Conservation (phyloP, 192 early-diverging fungal genomes). For the Podila verticillata region DNA sequence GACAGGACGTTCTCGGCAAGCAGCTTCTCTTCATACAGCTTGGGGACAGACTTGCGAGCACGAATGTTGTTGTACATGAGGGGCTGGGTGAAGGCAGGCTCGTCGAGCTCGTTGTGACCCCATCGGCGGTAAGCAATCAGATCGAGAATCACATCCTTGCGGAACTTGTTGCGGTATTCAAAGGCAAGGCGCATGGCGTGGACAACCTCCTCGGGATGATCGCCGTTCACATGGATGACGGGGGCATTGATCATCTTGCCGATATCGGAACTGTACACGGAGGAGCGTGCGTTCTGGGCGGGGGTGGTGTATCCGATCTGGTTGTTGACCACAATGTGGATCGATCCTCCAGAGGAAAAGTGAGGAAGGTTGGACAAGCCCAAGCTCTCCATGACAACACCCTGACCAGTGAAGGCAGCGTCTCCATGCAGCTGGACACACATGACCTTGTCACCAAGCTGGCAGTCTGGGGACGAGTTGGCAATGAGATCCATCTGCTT, state of each 20-base stretch:
- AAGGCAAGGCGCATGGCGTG: conserved; percentile 85
- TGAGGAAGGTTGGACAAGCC: conserved; percentile 96
- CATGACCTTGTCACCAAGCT: conserved; percentile 91
- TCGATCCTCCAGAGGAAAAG: conserved; percentile 91
- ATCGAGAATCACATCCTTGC: conserved; percentile 95
- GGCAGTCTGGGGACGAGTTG: conserved; percentile 74
- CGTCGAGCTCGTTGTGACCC: conserved; percentile 99
- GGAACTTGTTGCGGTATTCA: conserved; percentile 93
- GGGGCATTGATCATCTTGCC: conserved; percentile 97
- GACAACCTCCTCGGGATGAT: conserved; percentile 93
- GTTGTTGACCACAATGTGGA: conserved; percentile 99
- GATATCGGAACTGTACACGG: conserved; percentile 92
- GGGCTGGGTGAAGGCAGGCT: conserved; percentile 97
- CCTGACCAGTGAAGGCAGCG: conserved; percentile 88
- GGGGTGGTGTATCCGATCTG: conserved; percentile 98
- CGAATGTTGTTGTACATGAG: conserved; percentile 97
- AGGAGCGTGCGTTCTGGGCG: conserved; percentile 92
- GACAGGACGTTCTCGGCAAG: conserved; percentile 61
- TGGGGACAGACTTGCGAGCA: conserved; percentile 82
- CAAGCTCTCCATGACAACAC: conserved; percentile 96
- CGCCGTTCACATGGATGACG: conserved; percentile 96
- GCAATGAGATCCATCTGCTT: conserved; percentile 85
- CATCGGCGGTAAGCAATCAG: conserved; percentile 94
- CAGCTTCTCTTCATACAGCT: conserved; percentile 85
- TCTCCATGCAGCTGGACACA: conserved; percentile 97